Base-by-base conservation (phyloP, 129 eudicot species). In the Solidago caesia region DNA sequence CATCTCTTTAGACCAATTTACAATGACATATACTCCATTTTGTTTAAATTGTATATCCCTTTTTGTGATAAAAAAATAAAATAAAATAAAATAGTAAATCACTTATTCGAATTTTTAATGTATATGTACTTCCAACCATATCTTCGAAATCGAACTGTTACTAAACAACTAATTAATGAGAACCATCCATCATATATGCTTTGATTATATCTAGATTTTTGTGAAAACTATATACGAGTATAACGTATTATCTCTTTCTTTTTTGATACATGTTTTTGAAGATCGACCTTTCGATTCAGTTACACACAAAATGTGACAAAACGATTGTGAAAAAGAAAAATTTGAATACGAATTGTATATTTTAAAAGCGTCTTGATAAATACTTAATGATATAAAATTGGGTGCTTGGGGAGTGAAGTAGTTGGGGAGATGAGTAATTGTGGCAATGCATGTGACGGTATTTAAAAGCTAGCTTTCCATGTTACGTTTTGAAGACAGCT, bases 341-440 rank as follows among this genome's bases (percentile, higher is more conserved):
- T 33, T 33, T 33, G 39, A 33, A 33, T 33, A 33, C 21, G 21
- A 21, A 21, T 21, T 33, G 39, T 33, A 33, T 33, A 33, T 3
- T 33, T 33, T 33, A 33, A 33, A 3, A 33, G 39, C 39, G 39
- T 33, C 1, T 33, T 33, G 39, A 3, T 33, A 33, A 14, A 45
- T 14, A 33, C 0, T 33, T 33, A 33, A 33, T 33, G 39, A 33
- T 1, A 33, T 33, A 33, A 33, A 33, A 33, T 52, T 8, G 27
- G 13, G 39, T 1, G 39, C 25, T 11, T 5, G 42, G 58, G 15
- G 61, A 41, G 56, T 8, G 75, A 77, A 68, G 81, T 77, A 5
- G 75, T 77, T 77, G 81, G 55, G 81, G 45, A 77, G 81, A 47
- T 59, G 70, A 77, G 25, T 69, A 75, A 77, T 68, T 77, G 81